phyloP scores from a whole-genome alignment of 129 eudicot genomes.

The Saposhnikovia divaricata region DNA sequence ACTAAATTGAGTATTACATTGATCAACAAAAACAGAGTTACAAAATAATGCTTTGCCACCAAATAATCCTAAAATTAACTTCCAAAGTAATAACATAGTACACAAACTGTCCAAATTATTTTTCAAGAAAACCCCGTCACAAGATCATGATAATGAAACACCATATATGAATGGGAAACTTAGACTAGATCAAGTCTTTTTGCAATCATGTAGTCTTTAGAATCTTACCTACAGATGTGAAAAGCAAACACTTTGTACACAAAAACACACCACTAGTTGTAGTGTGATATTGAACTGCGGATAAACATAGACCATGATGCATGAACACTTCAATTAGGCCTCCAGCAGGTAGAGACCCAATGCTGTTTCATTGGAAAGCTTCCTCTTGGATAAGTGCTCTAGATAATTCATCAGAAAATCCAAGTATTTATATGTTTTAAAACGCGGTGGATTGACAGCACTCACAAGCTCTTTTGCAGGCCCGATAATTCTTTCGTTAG shows the following conservation, averaged over 20 bases:
- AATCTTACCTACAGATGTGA: neutral
- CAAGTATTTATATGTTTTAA: conserved; percentile 19
- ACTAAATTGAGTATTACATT: too few relatives aligned
- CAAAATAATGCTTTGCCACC: too few relatives aligned
- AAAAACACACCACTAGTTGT: neutral
- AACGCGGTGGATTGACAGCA: conserved; percentile 17
- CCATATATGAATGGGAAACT: too few relatives aligned
- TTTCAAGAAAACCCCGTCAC: too few relatives aligned
- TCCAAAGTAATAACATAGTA: too few relatives aligned
- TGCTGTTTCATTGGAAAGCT: conserved; percentile 15
- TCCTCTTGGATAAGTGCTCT: neutral
- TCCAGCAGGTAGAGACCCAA: conserved; percentile 6
- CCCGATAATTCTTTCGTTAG: conserved; percentile 14
- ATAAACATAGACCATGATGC: neutral
- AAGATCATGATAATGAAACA: too few relatives aligned
- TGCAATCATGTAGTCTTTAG: too few relatives aligned
- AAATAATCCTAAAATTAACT: too few relatives aligned
- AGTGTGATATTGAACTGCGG: neutral
- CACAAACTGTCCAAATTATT: too few relatives aligned
- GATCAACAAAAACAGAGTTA: too few relatives aligned
- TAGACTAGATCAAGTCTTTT: too few relatives aligned
- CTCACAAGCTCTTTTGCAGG: conserved; percentile 24
- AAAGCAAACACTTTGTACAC: neutral
- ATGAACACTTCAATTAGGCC: neutral
- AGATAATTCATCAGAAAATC: conserved; percentile 22